Evolutionary conservation across 345 rosid genomes (phyloP), one percentile per base, ranked within the genome.

Genomic region (Raphanus sativus): DNA sequence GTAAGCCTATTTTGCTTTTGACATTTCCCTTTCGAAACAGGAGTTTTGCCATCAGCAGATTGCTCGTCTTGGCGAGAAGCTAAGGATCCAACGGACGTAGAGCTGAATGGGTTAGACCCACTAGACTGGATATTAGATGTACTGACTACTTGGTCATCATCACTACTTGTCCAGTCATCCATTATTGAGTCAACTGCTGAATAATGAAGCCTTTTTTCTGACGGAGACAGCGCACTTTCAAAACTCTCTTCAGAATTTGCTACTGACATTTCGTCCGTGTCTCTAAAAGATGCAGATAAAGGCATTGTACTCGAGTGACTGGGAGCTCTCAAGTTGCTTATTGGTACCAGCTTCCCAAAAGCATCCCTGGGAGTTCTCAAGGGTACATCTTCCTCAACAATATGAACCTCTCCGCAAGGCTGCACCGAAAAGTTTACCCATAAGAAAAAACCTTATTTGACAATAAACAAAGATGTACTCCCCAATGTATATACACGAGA

Each of bases 341-440:
- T 45, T 4, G 90, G 87, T 55, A 77, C 80, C 83, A 88, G 78
- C 69, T 85, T 86, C 68, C 89, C 93, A 86, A 83, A 80, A 29
- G 87, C 96, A 85, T 86, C 96, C 71, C 71, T 81, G 4, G 98
- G 98, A 55, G 90, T 82, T 87, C 96, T 91, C 69, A 89, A 62
- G 45, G 99, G 94, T 64, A 79, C 64, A 83, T 89, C 92, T 86
- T 95, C 99, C 72, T 92, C 89, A 30, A 91, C 83, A 75, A 95
- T 91, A 78, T 89, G 96, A 71, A 87, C 86, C 86, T 95, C 98
- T 68, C 96, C 98, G 71, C 86, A 88, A 65, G 89, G 89, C 99
- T 95, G 79, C 48, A 77, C 72, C 6, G 64, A 29, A 75, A 70
- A 70, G 76, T 30, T 24, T 54, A 48, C 62, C 55, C 55, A 48